Evolutionary conservation across 257 asterid species (phyloP).

Genomic region (Voacanga thouarsii): DNA sequence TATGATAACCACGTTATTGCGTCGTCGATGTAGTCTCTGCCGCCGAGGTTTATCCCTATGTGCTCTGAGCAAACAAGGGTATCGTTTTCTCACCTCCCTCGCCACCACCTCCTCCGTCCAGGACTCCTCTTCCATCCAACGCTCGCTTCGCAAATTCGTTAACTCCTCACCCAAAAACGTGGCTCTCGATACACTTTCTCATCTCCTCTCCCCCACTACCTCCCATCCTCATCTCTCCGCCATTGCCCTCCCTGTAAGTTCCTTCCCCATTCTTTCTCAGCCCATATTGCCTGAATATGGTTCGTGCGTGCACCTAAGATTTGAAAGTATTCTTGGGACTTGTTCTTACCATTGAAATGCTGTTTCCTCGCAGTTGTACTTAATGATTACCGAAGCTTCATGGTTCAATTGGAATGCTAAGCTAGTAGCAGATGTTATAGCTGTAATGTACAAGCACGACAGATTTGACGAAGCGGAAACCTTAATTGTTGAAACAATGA

Average conservation of each 20-base stretch:
- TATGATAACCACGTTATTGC: background rate
- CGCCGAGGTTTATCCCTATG: background rate
- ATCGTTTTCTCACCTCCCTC: constrained; percentile 56
- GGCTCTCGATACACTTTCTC: constrained; percentile 68
- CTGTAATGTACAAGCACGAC: constrained; percentile 45
- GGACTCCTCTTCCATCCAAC: constrained; percentile 35
- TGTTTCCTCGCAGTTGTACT: constrained; percentile 55
- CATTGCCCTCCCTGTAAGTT: constrained; percentile 68
- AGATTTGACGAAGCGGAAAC: constrained; percentile 42
- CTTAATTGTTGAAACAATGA: constrained; percentile 41
- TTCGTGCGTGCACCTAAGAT: background rate
- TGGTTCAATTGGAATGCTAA: constrained; percentile 93
- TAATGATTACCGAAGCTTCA: constrained; percentile 51
- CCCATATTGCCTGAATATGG: background rate
- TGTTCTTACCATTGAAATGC: background rate
- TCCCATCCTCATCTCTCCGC: constrained; percentile 50
- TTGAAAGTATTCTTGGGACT: background rate
- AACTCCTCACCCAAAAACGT: constrained; percentile 70
- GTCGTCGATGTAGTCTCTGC: background rate
- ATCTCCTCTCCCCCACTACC: constrained; percentile 62
- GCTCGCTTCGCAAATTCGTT: constrained; percentile 70
- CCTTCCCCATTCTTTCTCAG: background rate
- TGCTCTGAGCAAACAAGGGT: constrained; percentile 46
- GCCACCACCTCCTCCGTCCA: constrained; percentile 32
- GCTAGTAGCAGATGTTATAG: constrained; percentile 70